phyloP scores from a whole-genome alignment of 257 asterid genomes.

The Jaltomata sinuosa region DNA sequence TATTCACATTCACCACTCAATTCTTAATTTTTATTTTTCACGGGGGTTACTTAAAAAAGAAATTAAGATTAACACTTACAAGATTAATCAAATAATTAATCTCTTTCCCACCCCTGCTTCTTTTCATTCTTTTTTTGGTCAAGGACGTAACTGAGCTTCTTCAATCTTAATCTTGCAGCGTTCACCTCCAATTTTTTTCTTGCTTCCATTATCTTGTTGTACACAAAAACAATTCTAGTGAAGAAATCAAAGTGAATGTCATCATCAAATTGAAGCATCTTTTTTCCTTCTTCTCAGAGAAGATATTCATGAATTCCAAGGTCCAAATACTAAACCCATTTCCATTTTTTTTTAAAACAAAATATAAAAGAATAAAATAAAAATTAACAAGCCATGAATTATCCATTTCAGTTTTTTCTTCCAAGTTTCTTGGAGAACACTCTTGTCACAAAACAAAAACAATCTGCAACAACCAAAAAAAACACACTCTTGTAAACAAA shows the following conservation, averaged over 20 bases:
- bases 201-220: background rate
- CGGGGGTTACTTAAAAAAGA: background rate
- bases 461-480: conserved; percentile 18
- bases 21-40: background rate
- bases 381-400: background rate
- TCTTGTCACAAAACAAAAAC: conserved; percentile 6
- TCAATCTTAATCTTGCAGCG: background rate
- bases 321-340: background rate
- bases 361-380: background rate
- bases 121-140: background rate
- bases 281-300: background rate
- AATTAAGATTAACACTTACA: background rate
- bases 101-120: background rate
- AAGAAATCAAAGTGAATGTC: too few species aligned
- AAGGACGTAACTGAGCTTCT: background rate
- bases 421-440: conserved; percentile 24
- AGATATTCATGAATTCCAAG: background rate
- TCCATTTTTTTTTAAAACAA: background rate
- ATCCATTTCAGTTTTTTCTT: background rate
- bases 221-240: background rate
- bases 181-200: background rate
- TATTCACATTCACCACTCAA: background rate
- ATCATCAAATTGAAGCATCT: background rate
- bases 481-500: too few species aligned
- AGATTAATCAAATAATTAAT: background rate